Base-by-base conservation (phyloP, 2,329 filamentous ascomycete species). In the Diaporthe citriasiana region DNA sequence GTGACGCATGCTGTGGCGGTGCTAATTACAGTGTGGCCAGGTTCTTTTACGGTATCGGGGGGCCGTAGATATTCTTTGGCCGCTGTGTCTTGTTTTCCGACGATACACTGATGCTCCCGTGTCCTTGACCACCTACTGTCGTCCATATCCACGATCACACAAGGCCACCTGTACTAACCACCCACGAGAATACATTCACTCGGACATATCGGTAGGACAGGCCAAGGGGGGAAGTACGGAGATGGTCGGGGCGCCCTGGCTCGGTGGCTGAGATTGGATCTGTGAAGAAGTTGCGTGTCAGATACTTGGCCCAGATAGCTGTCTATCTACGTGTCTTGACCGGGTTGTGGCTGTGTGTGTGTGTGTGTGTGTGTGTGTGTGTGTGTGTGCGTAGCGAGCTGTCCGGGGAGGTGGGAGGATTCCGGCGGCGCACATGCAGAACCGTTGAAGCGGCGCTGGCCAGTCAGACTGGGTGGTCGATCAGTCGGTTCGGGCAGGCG, bases 391-490 rank as follows among this genome's bases (percentile, higher is more conserved):
- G 27, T 27, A 30, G 59, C 40, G 17, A 33, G 40, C 38, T 30
- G 38, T 30, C 38, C 38, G 57, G 57, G 38, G 57, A 63, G n/a
- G n/a, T 19, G 55, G 7, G 22, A n/a, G n/a, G 33, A 8, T 33
- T 33, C 59, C 42, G 42, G 60, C 60, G 17, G 19, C 5, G 45
- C 63, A 66, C 22, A 66, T 51, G 63, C 63, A 66, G 47, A 45
- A 51, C 63, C 63, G 63, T 66, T 66, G 63, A 51, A 35, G 60
- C 60, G 25, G 45, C 42, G 19, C 59, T 50, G 59, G 17, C 45
- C 33, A 53, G 60, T 51, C 27, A 30, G 27, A 15, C 19, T 35
- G 42, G 5, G 9, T 35, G 22, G 45, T 68, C 33, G 45, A n/a
- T 13, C 9, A n/a, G 2, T 51, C 8, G 6, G 60, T 38, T 51